phyloP scores from a whole-genome alignment of 2,329 filamentous ascomycete species.

The Penicillium brasilianum region DNA sequence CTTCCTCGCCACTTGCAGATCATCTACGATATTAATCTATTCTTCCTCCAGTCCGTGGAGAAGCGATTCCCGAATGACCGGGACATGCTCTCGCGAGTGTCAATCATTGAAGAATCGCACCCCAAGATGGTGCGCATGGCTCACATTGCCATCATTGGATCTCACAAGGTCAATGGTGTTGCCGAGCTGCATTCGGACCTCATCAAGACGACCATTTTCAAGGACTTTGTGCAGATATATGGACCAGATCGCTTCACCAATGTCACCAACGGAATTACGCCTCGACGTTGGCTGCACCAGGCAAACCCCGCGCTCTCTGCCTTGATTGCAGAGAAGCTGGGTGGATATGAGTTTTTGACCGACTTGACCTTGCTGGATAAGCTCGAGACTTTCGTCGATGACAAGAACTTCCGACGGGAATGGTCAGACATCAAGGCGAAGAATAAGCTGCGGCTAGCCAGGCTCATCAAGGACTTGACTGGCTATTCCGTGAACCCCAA shows the following conservation, averaged over 20 bases:
- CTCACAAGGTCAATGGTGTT: slow-evolving; percentile 98
- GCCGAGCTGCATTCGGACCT: slow-evolving; percentile 96
- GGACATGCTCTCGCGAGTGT: slow-evolving; percentile 84
- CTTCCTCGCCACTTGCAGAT: slow-evolving; percentile 94
- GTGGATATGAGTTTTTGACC: slow-evolving; percentile 82
- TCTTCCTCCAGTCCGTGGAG: slow-evolving; percentile 90
- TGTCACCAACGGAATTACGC: slow-evolving; percentile 97
- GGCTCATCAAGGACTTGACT: slow-evolving; percentile 83
- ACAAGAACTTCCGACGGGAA: slow-evolving; percentile 88
- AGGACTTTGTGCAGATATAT: slow-evolving; percentile 94
- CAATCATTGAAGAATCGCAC: slow-evolving; percentile 95
- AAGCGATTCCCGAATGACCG: slow-evolving; percentile 87
- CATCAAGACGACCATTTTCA: slow-evolving; percentile 99
- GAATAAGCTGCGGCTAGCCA: slow-evolving; percentile 91
- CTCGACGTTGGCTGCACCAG: slow-evolving; percentile 94
- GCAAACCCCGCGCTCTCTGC: slow-evolving; percentile 92
- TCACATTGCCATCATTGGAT: slow-evolving; percentile 90
- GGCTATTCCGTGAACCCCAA: slow-evolving; percentile 83
- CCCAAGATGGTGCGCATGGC: slow-evolving; percentile 99
- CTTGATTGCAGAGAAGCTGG: slow-evolving; percentile 87
- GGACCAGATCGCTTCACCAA: slow-evolving; percentile 98
- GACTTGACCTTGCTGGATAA: slow-evolving; percentile 86
- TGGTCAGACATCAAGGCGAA: slow-evolving; percentile 96
- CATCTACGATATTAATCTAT: slow-evolving; percentile 97
- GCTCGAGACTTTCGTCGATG: slow-evolving; percentile 80